Base-by-base conservation (phyloP, 2,329 filamentous ascomycete genomes). In the Bretziella fagacearum region DNA sequence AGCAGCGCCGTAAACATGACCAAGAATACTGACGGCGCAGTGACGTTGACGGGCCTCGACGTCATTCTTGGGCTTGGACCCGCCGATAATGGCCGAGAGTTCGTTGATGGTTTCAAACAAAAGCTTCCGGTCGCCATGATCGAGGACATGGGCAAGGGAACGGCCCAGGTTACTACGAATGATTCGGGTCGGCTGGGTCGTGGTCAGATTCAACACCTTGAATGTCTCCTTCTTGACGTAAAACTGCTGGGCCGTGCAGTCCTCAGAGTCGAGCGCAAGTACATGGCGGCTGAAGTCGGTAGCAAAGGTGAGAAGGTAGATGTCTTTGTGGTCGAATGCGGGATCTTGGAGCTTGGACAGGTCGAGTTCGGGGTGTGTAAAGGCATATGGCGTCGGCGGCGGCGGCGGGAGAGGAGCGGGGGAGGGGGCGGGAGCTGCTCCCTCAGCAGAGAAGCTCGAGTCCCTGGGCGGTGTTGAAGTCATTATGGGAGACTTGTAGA, bases 51-150 rank as follows among this genome's bases (percentile, higher is more conserved):
- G 77, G 44, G 81, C 61, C 56, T 94, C 86, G 54, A 77, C 77
- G 49, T 95, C 87, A 46, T 66, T 66, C 59, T 80, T 81, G 27
- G 69, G 70, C 61, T 93, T 95, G 17, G 80, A 76, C 41, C 73
- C 73, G 51, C 77, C 77, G 39, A 93, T 60, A 48, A 93, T 77
- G 8, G 65, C 68, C 7, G 87, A 69, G 8, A 96, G 69, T 54
- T 96, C 89, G 56, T 91, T 93, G 58, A 96, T 82, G 0, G 85
- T 93, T 62, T 98, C 91, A 58, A 93, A 95, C 2, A 98, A 72
- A 44, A 93, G 71, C 59, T 93, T 94, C 53, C 89, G 74, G 63
- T 95, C 89, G 10, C 91, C 91, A 53, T 82, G 81, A 13, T 70
- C 73, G 54, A 98, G 82, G 50, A 96, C 78, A 56, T 81, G 79